Evolutionary conservation across 768 basidiomycete species (phyloP).

Genomic region (Hygrocybe punicea): DNA sequence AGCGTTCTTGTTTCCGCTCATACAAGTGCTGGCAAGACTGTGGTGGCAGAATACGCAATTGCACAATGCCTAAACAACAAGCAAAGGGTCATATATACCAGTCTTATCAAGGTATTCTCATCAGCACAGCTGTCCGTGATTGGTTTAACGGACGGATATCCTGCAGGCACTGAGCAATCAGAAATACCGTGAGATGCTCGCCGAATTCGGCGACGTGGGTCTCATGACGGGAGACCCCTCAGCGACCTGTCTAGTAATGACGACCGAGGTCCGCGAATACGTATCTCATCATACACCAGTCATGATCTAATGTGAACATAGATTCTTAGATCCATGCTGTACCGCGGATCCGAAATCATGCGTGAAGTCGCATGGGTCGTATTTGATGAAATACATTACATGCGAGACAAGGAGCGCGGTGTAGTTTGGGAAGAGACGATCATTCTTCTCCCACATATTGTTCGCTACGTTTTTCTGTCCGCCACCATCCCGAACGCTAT

Average conservation of each 20-base stretch:
- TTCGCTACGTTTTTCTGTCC: conserved; percentile 97
- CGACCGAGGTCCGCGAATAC: conserved; percentile 75
- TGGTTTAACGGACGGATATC: not conserved
- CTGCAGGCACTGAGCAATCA: conserved; percentile 93
- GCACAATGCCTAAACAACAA: conserved; percentile 92
- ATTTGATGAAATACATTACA: conserved; percentile 99
- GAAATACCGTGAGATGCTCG: conserved; percentile 97
- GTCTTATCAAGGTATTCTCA: conserved; percentile 89
- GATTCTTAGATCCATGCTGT: conserved; percentile 98
- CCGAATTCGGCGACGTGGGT: conserved; percentile 96
- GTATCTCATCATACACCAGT: not conserved
- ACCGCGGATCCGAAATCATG: conserved; percentile 98
- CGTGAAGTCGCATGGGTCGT: conserved; percentile 99
- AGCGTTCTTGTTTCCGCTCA: conserved; percentile 97
- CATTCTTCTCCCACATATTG: conserved; percentile 91
- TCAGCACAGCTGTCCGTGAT: not conserved
- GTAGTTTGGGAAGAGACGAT: conserved; percentile 99
- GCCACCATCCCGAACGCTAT: conserved; percentile 99
- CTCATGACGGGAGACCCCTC: conserved; percentile 99
- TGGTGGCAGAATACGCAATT: conserved; percentile 99
- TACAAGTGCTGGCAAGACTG: conserved; percentile 98
- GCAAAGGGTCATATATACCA: conserved; percentile 97
- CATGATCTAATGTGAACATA: conserved; percentile 31
- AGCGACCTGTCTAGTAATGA: conserved; percentile 98
- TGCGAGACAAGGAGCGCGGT: conserved; percentile 98